Evolutionary conservation across 345 rosid genomes (phyloP), one percentile per base, ranked within the genome.

Genomic region (Ceriops decandra): DNA sequence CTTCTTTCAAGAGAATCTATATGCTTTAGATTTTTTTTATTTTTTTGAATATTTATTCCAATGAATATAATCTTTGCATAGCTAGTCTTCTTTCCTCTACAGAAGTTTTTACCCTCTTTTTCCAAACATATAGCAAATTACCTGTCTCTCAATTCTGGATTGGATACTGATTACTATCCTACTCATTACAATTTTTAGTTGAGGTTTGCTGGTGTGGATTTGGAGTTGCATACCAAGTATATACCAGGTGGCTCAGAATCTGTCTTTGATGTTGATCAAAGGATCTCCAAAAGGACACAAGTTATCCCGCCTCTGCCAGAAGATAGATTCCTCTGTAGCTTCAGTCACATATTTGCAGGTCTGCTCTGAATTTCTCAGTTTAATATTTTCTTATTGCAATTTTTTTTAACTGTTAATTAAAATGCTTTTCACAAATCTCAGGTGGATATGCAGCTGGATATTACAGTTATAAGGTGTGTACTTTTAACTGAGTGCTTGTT

Each of bases 401-500:
- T 69, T 13, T 2, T 5, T 35, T 47, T 16, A 38, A 11, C 35
- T 57, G 15, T 58, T 72, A 53, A 47, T 62, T 13, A n/a, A 63
- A 31, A 30, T 30, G 8, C 2, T 36, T 73, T 69, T 73, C 74
- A 61, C 69, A 67, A 59, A 65, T 68, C 46, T 31, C 73, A 90
- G 98, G 97, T 51, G 95, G 93, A 71, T 92, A 90, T 75, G 95
- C 98, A 66, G 97, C 98, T 71, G 97, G 98, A 70, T 93, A 93
- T 76, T 93, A 93, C 78, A 90, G 98, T 71, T 92, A 92, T 82
- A 92, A 92, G 98, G 98, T 92, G 81, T 17, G 31, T 49, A 56
- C 59, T 4, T 21, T 56, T 15, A 10, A 21, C 26, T 24, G 59
- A 56, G 59, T 24, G 16, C 28, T 28, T 9, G 26, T 56, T 56